A percentile compares a stretch with the other conserved stretches of the same genome.
phyloP scores from a whole-genome alignment of 164 flowering plant species.

The Warburgia ugandensis region DNA sequence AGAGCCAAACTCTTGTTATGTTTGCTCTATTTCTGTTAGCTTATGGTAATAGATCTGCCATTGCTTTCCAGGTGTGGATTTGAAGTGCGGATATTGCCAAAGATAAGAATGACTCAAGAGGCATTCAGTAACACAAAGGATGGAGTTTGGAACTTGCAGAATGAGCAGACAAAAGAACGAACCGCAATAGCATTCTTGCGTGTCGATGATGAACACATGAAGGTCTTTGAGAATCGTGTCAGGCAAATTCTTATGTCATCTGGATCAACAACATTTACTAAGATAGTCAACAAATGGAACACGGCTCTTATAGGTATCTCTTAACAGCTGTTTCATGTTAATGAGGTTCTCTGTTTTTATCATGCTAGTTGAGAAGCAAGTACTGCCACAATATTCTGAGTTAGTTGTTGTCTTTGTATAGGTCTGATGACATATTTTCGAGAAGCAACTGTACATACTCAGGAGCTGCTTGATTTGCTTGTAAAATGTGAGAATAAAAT shows the following conservation, averaged over 20 bases:
- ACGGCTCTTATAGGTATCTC: slow-evolving; percentile 98
- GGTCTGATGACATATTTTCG: slow-evolving; percentile 99
- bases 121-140: slow-evolving; percentile 96
- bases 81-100: slow-evolving; percentile 94
- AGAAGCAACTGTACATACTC: slow-evolving; percentile 99
- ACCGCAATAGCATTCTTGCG: slow-evolving; percentile 98
- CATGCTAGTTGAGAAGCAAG: no score
- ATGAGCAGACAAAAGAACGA: slow-evolving; percentile 96
- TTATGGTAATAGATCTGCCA: background rate
- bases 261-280: slow-evolving; percentile 96
- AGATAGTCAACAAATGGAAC: slow-evolving; percentile 98
- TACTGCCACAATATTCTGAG: no score
- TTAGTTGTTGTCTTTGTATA: slow-evolving; percentile 19
- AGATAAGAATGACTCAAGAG: slow-evolving; percentile 96
- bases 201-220: slow-evolving; percentile 99
- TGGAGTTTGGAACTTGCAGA: slow-evolving; percentile 98
- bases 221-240: slow-evolving; percentile 97
- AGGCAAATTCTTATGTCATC: slow-evolving; percentile 99
- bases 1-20: no score
- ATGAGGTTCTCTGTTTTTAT: no score
- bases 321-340: no score
- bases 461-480: slow-evolving; percentile 89
- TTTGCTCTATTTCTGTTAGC: no score
- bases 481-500: slow-evolving; percentile 99
- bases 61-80: slow-evolving; percentile 80